Base-by-base conservation (phyloP, 2,329 filamentous ascomycete species). In the Neonectria magnoliae region DNA sequence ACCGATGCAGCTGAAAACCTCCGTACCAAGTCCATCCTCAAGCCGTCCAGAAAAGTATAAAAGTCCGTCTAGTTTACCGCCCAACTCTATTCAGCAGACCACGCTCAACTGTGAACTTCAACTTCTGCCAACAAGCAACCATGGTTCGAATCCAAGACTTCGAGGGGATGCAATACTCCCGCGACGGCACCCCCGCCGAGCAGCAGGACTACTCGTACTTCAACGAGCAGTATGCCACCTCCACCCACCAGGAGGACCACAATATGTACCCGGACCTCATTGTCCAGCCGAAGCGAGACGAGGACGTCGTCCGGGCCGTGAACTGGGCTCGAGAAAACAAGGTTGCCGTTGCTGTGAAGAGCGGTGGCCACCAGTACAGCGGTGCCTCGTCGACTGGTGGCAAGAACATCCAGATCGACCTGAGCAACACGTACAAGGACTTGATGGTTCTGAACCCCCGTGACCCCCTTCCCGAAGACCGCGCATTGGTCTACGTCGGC, bases 301-400 rank as follows among this genome's bases (percentile, higher is more conserved):
- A 81, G 20, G 83, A 85, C 53, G 81, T 85, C 54, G 70, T 75
- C 11, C 67, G 71, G 7, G 73, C 79, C 2, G 68, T 85, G 7
- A 76, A 78, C 45, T 82, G 81, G 62, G 82, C 83, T 2, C 79
- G 75, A 44, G 69, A 76, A 4, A 74, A 79, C 55, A 78, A 78
- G 2, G 74, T 82, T 16, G 78, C 81, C 4, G 76, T 85, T 1
- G 81, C 83, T 10, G 78, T 85, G 60, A 80, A 77, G 62, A 84
- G 76, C 1, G 83, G 83, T 0, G 83, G 83, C 1, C 83, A 85
- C 59, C 82, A 85, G 66, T 85, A 85, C 68, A 82, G 80, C 55
- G 83, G 83, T 20, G 83, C 83, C 13, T 84, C 79, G 0, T 85
- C 83, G 0, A 84, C 82, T 0, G 71, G 76, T 25, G 78, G 75